Evolutionary conservation across 345 rosid genomes (phyloP), one percentile per base, ranked within the genome.

Genomic region (Populus nigra): DNA sequence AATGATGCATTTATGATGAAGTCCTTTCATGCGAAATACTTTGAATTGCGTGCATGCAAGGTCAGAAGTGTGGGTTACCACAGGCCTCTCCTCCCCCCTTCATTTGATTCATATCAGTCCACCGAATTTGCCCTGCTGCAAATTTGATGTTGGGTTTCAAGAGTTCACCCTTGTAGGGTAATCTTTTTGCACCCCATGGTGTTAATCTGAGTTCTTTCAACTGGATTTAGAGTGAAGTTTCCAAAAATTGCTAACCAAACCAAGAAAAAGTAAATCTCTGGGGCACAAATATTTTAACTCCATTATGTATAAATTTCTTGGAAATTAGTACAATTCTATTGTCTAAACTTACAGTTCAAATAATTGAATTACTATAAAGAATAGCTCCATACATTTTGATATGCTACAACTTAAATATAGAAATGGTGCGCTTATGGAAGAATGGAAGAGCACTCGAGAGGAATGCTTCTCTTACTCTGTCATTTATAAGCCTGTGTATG

Each of bases 381-480:
- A 79, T 79, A 65, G 65, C 22, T 27, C 63, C 59, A 55, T 43
- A 39, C 74, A 59, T n/a, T 29, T 7, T n/a, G 71, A 82, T 62
- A 59, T 45, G 68, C 47, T 73, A 65, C 78, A 68, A 47, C 12
- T 35, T 79, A 15, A 22, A 33, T 47, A 67, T 57, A 25, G 65
- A 61, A 57, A 73, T 78, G 77, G n/a, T 62, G 39, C n/a, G 12
- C 41, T 65, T 65, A 10, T 69, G 76, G 76, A 72, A 77, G 66
- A 77, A 77, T 71, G 75, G 83, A 68, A 15, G 16, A 70, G 88
- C 80, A 76, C 81, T 77, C 77, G 35, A 84, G 81, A 35, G 7
- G 75, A 82, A 75, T 85, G 88, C 84, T 73, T 65, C 73, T 53
- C 68, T 71, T 79, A 68, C 84, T 75, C 35, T 71, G 74, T 39